Base-by-base conservation (phyloP, 2,329 filamentous ascomycete genomes). In the Rachicladosporium sp. region DNA sequence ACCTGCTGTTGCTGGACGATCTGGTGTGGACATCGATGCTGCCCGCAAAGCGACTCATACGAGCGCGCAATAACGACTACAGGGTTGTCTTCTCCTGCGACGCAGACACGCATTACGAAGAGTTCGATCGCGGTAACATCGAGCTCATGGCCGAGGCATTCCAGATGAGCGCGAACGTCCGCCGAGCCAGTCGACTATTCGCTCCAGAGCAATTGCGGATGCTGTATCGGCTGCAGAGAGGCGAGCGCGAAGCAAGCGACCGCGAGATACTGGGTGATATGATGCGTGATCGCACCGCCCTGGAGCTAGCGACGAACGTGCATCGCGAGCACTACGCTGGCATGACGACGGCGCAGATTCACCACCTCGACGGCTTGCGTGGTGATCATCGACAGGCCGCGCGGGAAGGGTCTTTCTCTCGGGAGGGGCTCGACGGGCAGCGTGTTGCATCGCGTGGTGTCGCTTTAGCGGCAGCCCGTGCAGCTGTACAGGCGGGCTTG, bases 141-240 rank as follows among this genome's bases (percentile, higher is more conserved):
- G 55, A 58, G 33, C 34, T 53, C 30, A 53, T 57, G 51, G 53
- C 53, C 4, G 51, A 56, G 21, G 46, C 46, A 7, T 58, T 51
- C 37, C 48, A 53, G 33, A 53, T 50, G 47, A 55, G 51, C 29
- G 42, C 46, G 6, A 43, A 48, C 19, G 31, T 58, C 3, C 41
- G 55, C 29, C 37, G 42, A 12, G 44, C 37, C 23, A 46, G 49
- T 19, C 41, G 46, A 19, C 33, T 55, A 10, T 46, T 31, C 11
- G 41, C 46, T 2, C 43, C 48, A 1, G 51, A 50, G 33, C 48
- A 50, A 29, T 42, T 56, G 34, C 37, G 40, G 4, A 51, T 55
- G 47, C 46, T 57, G 8, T 50, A 47, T 29, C 45, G 53, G 13
- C 39, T 58, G 1, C 53, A 58, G 35, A 38, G 45, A 12, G 52